A percentile compares a stretch with the other conserved stretches of the same genome.
Evolutionary conservation across 179 eudicot species (phyloP).

Genomic region (Camellia oleifera): DNA sequence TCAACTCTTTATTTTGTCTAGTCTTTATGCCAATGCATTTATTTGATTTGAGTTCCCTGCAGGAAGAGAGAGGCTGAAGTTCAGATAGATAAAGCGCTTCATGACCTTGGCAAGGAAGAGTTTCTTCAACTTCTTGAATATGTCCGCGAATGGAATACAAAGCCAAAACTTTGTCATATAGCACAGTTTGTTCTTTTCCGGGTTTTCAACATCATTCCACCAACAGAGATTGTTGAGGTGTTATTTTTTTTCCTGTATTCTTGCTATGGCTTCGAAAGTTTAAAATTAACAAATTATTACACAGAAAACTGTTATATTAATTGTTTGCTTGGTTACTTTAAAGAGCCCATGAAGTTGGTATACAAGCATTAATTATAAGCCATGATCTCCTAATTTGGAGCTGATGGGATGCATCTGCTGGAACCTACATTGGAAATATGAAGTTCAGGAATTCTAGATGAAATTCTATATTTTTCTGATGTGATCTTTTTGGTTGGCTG

Average conservation of each 20-base stretch:
- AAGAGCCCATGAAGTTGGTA: not conserved
- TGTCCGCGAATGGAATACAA: constrained; percentile 95
- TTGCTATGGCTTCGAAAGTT: not conserved
- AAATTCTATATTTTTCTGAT: not conserved
- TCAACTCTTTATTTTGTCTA: not conserved
- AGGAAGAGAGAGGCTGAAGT: constrained; percentile 54
- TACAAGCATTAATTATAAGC: not conserved
- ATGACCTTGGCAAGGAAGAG: constrained; percentile 67
- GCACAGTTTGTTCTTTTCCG: constrained; percentile 86
- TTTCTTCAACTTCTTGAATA: constrained; percentile 68
- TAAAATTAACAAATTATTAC: not conserved
- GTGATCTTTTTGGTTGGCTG: not conserved
- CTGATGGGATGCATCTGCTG: not conserved
- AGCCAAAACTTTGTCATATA: constrained; percentile 84
- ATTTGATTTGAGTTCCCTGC: constrained; percentile 23
- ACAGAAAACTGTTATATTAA: not conserved
- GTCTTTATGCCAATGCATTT: not conserved
- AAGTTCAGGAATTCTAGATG: not conserved
- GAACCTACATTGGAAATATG: not conserved
- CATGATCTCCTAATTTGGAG: not conserved
- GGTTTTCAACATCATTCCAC: constrained; percentile 68
- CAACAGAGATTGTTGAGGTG: constrained; percentile 87
- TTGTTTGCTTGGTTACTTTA: not conserved
- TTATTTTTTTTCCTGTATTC: not conserved
- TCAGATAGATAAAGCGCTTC: constrained; percentile 59